These are phyloP conservation scores for Cochlearia excelsa DNA, from an alignment of 345 rosid species.

Conservation along the genomic window DNA sequence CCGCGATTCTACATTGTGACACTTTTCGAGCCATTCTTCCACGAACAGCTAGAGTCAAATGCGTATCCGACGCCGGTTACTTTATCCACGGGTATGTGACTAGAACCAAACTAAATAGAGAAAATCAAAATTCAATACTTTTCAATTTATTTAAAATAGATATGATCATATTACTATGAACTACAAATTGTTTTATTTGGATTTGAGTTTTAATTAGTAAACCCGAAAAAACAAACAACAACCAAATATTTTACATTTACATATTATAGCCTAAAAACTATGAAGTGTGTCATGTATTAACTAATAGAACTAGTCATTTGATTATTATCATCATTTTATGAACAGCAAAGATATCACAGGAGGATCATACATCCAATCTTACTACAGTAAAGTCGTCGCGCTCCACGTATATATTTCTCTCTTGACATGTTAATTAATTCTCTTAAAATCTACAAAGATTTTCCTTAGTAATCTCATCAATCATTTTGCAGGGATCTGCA, in stretches of 20 bases:
- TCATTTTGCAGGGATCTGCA: conserved; percentile 55
- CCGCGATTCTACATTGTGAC: conserved; percentile 84
- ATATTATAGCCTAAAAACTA: not conserved
- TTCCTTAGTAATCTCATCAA: conserved; percentile 7
- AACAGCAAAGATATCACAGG: conserved; percentile 79
- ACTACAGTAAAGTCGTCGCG: conserved; percentile 61
- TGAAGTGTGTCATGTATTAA: too few relatives aligned
- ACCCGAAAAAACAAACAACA: too few relatives aligned
- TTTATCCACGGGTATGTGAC: conserved; percentile 67
- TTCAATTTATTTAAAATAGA: too few relatives aligned
- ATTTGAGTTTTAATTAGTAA: too few relatives aligned
- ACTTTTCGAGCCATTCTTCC: conserved; percentile 66
- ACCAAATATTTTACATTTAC: not conserved
- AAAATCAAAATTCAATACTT: too few relatives aligned
- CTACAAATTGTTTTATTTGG: too few relatives aligned
- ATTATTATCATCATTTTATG: not conserved
- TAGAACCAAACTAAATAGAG: too few relatives aligned
- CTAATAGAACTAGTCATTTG: too few relatives aligned
- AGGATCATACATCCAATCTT: conserved; percentile 52
- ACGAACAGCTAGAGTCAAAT: conserved; percentile 63
- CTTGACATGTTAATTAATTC: not conserved
- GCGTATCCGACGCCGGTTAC: conserved; percentile 92
- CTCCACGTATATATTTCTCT: conserved; percentile 58
- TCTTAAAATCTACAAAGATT: not conserved
- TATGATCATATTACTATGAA: too few relatives aligned